phyloP scores from a whole-genome alignment of 495 filamentous ascomycete species.

The Penicillium tannophilum region DNA sequence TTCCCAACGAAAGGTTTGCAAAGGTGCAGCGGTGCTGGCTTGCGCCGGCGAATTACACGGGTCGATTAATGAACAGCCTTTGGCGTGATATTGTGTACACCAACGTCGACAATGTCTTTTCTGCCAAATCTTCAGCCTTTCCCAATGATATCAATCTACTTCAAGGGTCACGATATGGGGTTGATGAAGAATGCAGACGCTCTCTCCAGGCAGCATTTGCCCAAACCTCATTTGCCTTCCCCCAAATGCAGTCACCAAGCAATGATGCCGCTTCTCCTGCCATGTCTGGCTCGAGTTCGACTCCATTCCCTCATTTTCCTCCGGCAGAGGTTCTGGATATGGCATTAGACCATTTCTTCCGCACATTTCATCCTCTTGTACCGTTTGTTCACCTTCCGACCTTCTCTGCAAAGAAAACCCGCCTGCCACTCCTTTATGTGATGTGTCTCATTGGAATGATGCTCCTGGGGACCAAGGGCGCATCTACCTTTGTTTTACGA shows the following conservation, averaged over 20 bases:
- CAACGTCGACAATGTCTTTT: slow-evolving; percentile 49
- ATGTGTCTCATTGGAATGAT: slow-evolving; percentile 58
- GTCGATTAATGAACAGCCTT: slow-evolving; percentile 50
- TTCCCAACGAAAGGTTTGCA: slow-evolving; percentile 50
- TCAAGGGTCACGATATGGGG: slow-evolving; percentile 47
- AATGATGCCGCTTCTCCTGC: slow-evolving; percentile 30
- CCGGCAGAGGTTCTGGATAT: slow-evolving; percentile 57
- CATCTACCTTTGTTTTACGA: slow-evolving; percentile 47
- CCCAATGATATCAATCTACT: slow-evolving; percentile 25
- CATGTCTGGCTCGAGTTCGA: slow-evolving; percentile 24
- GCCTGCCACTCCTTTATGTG: slow-evolving; percentile 43
- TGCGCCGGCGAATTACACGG: slow-evolving; percentile 42
- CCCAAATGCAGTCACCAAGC: slow-evolving; percentile 28
- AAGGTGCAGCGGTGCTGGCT: slow-evolving; percentile 55
- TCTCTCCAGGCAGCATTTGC: slow-evolving; percentile 45
- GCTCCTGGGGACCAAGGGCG: slow-evolving; percentile 51
- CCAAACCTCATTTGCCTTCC: slow-evolving; percentile 20
- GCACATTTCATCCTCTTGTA: slow-evolving; percentile 52
- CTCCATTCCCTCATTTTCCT: slow-evolving; percentile 42
- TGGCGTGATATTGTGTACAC: slow-evolving; percentile 50
- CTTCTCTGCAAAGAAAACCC: slow-evolving; percentile 50
- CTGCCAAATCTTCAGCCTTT: slow-evolving; percentile 26
- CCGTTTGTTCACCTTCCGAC: slow-evolving; percentile 55
- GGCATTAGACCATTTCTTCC: slow-evolving; percentile 56
- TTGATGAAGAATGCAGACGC: slow-evolving; percentile 52